phyloP scores from a whole-genome alignment of 1,139 yeast genomes.

The Suhomyces maxii region DNA sequence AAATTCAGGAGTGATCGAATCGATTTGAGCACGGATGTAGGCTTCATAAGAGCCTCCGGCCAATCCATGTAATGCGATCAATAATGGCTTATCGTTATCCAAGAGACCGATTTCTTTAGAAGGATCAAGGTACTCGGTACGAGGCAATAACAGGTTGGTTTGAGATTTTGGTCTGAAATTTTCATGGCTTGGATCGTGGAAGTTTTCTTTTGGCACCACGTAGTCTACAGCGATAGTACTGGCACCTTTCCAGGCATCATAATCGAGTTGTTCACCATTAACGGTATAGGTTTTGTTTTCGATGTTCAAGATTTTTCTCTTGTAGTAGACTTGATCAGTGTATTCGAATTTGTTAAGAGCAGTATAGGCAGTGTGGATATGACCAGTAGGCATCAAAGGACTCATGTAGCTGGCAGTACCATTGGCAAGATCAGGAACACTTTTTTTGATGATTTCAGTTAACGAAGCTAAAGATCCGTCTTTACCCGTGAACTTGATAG shows the following conservation, averaged over 20 bases:
- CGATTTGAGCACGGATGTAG: constrained; percentile 49
- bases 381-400: constrained; percentile 44
- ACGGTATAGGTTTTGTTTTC: constrained; percentile 31
- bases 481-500: constrained; percentile 23
- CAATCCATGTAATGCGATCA: constrained; percentile 58
- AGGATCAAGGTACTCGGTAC: constrained; percentile 44
- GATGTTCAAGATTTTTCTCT: constrained; percentile 37
- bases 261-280: constrained; percentile 30
- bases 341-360: constrained; percentile 40
- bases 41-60: constrained; percentile 66
- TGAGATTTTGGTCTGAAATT: constrained; percentile 36
- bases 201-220: constrained; percentile 25
- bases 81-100: constrained; percentile 47
- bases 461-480: constrained; percentile 15
- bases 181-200: constrained; percentile 26
- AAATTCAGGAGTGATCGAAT: constrained; percentile 36
- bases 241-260: constrained; percentile 44
- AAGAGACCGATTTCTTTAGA: constrained; percentile 29
- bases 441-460: constrained; percentile 26
- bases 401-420: constrained; percentile 38
- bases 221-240: constrained; percentile 44
- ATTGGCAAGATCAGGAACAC: constrained; percentile 33
- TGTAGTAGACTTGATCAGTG: constrained; percentile 38
- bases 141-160: constrained; percentile 39
- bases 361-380: constrained; percentile 49